Evolutionary conservation across 805 yeast species (phyloP).

Genomic region (Saturnispora ahearnii): DNA sequence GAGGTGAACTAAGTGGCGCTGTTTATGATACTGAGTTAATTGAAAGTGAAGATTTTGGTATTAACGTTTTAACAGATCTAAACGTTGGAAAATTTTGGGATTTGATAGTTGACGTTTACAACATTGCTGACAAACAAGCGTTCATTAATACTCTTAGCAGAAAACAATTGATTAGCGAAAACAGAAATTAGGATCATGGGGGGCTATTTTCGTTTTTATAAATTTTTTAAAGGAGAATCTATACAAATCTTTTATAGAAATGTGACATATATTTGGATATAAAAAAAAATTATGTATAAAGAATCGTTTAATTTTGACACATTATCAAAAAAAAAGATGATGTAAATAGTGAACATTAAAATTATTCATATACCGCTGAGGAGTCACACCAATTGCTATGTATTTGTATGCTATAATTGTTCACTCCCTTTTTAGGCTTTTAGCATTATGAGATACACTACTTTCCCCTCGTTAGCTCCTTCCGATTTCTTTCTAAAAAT

Average conservation of each 20-base stretch:
- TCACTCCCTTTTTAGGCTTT: background rate
- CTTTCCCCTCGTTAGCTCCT: background rate
- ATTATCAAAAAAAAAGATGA: too few species aligned
- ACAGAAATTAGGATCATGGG: background rate
- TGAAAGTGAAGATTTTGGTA: slow-evolving; percentile 24
- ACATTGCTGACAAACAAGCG: slow-evolving; percentile 27
- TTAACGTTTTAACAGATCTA: slow-evolving; percentile 32
- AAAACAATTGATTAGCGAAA: slow-evolving; percentile 7
- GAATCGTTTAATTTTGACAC: too few species aligned
- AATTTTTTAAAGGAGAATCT: too few species aligned
- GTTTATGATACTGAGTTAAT: slow-evolving; percentile 20
- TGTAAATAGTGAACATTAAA: too few species aligned
- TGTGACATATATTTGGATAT: too few species aligned
- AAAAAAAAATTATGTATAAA: too few species aligned
- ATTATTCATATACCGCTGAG: too few species aligned
- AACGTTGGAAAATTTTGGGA: slow-evolving; percentile 40
- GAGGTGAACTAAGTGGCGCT: slow-evolving; percentile 11
- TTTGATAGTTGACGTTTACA: slow-evolving; percentile 31
- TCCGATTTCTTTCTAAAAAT: background rate
- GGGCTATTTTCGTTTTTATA: too few species aligned
- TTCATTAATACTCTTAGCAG: slow-evolving; percentile 13
- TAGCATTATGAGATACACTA: background rate
- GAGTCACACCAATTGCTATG: too few species aligned
- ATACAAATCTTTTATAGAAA: too few species aligned
- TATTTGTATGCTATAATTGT: background rate